Evolutionary conservation across 2,329 filamentous ascomycete genomes (phyloP).

Genomic region (Thelonectria rubi): DNA sequence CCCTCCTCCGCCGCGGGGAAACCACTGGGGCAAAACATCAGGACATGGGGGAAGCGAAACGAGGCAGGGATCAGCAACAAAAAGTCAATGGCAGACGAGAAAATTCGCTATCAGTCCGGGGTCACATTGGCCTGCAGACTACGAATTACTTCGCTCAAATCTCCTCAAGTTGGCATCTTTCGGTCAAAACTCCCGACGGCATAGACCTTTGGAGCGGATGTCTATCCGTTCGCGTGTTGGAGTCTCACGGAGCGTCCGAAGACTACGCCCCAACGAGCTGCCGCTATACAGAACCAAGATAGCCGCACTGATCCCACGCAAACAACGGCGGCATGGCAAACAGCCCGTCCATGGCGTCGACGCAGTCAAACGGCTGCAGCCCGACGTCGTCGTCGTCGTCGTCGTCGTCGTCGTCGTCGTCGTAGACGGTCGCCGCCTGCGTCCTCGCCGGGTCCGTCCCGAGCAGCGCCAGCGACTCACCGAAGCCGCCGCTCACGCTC

Average conservation of each 20-base stretch:
- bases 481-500: neutral
- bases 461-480: conserved; percentile 16
- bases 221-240: neutral
- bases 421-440: conserved; percentile 3
- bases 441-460: conserved; percentile 7
- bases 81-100: neutral
- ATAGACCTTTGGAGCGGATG: too few relatives aligned
- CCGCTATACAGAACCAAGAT: conserved; percentile 4
- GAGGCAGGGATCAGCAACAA: neutral
- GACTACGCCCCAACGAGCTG: too few relatives aligned
- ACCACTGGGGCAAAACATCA: neutral
- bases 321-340: conserved; percentile 23
- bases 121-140: neutral
- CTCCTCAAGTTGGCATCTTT: neutral
- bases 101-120: conserved; percentile 5
- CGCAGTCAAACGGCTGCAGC: conserved; percentile 25
- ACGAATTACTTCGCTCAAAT: too few relatives aligned
- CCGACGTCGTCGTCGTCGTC: conserved; percentile 26
- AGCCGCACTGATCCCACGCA: conserved; percentile 20
- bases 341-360: conserved; percentile 19
- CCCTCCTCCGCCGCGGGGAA: neutral
- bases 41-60: neutral
- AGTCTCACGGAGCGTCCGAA: neutral
- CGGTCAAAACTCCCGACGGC: neutral
- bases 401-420: too few relatives aligned